Evolutionary conservation across 805 yeast species (phyloP).

Genomic region (Spathaspora boniae): DNA sequence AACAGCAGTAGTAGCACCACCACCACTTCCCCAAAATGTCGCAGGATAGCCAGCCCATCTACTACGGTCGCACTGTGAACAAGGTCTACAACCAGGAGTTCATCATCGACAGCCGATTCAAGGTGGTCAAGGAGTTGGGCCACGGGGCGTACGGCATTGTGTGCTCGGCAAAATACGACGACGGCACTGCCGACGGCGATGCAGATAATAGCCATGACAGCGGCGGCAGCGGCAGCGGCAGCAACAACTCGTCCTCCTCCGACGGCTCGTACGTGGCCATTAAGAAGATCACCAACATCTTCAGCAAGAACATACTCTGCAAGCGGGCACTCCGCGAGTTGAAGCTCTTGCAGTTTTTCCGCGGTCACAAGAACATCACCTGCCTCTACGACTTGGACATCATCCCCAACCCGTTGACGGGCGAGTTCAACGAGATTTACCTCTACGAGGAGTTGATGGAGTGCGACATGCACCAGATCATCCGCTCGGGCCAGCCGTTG

Average conservation of each 20-base stretch:
- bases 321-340: conserved; percentile 90
- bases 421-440: conserved; percentile 84
- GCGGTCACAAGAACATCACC: conserved; percentile 96
- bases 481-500: conserved; percentile 86
- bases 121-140: conserved; percentile 88
- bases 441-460: conserved; percentile 97
- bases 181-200: conserved; percentile 40
- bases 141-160: conserved; percentile 98
- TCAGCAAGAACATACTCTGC: conserved; percentile 84
- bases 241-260: conserved; percentile 12
- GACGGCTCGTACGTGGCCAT: conserved; percentile 69
- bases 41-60: no score
- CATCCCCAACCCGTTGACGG: conserved; percentile 58
- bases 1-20: no score
- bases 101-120: conserved; percentile 83
- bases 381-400: conserved; percentile 93
- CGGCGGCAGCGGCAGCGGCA: neutral
- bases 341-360: conserved; percentile 83
- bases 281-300: conserved; percentile 92
- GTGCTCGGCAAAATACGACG: conserved; percentile 87
- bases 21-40: no score
- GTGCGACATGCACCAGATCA: conserved; percentile 97
- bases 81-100: conserved; percentile 76
- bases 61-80: conserved; percentile 32
- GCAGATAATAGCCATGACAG: conserved; percentile 7